Base-by-base conservation (phyloP, 2,329 filamentous ascomycete species). In the Pestalotiopsis sp. region DNA sequence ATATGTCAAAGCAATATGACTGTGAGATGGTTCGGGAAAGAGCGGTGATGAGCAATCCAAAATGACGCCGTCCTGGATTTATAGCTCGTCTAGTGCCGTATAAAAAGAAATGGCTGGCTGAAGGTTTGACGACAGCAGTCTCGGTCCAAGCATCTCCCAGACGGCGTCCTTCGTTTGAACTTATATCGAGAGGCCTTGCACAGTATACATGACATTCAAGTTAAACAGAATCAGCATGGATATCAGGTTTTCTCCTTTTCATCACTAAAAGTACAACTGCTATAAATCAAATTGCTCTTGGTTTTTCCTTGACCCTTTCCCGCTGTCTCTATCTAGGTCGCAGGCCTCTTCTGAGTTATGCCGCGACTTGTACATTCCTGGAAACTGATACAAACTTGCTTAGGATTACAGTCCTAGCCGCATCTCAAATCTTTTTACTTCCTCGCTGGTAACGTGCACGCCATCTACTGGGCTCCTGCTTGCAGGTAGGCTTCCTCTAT, bases 401-500 rank as follows among this genome's bases (percentile, higher is more conserved):
- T 11, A 23, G 17, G 45, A n/a, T 52, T 3, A n/a, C 11, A 20
- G 20, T 52, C 45, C 45, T n/a, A 9, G 45, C 17, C n/a, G 3
- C 45, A 3, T 52, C 14, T 52, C 20, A 20, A n/a, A n/a, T n/a
- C 7, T 52, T 20, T 52, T 52, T 6, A 45, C 36, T 4, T 23
- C 27, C 20, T 23, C 20, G 45, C 6, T n/a, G 45, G 6, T 36
- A 36, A 9, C 7, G 31, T n/a, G 17, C 6, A n/a, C n/a, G 45
- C 45, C 38, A 7, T 45, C 64, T 66, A 61, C 64, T 66, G 64
- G 11, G 52, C 25, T 14, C 52, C 64, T 27, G 39, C 57, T 63
- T 65, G 25, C 31, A 70, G 59, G 62, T 70, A 55, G 9, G 92
- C 88, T 81, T 98, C 94, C 82, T 98, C 95, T 14, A 98, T 93